Percentiles rank a stretch among this genome's conserved stretches.
Conservation (phyloP, 495 filamentous ascomycete species). For the Neurospora cerealis region DNA sequence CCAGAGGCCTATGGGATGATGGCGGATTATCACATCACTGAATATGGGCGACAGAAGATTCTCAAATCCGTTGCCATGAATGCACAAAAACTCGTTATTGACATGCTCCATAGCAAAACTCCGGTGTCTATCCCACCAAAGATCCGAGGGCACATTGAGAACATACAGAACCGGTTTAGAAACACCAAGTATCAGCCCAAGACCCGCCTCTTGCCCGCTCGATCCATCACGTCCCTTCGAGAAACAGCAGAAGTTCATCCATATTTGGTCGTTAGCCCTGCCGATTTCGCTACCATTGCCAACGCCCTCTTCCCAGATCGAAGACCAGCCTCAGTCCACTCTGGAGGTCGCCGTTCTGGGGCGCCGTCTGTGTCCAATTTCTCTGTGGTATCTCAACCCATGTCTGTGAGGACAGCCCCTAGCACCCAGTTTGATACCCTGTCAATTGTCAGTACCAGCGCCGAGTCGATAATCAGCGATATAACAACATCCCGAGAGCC, state of each 20-base stretch:
- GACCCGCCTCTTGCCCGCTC: conserved; percentile 53
- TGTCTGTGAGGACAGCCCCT: conserved; percentile 31
- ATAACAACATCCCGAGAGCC: conserved; percentile 55
- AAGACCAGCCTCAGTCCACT: conserved; percentile 43
- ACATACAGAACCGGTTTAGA: conserved; percentile 59
- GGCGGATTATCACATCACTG: conserved; percentile 81
- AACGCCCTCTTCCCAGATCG: conserved; percentile 62
- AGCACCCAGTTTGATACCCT: conserved; percentile 40
- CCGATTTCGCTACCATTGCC: conserved; percentile 59
- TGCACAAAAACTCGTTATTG: conserved; percentile 63
- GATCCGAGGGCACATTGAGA: conserved; percentile 66
- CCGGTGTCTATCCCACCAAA: conserved; percentile 51
- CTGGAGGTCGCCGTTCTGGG: conserved; percentile 47
- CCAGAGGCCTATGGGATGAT: conserved; percentile 87
- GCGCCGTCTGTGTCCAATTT: conserved; percentile 59
- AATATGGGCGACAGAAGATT: conserved; percentile 81
- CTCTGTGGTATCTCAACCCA: conserved; percentile 41
- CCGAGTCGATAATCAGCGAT: conserved; percentile 58
- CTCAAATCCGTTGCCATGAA: conserved; percentile 72
- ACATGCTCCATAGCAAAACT: conserved; percentile 50
- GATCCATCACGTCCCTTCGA: conserved; percentile 57
- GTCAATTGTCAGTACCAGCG: conserved; percentile 57
- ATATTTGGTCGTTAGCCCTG: conserved; percentile 63
- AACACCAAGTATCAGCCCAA: conserved; percentile 36
- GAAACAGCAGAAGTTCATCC: conserved; percentile 64